A percentile compares a stretch with the other conserved stretches of the same genome.
phyloP scores from a whole-genome alignment of 352 stramenopile genomes.

The Pythium diclinum region DNA sequence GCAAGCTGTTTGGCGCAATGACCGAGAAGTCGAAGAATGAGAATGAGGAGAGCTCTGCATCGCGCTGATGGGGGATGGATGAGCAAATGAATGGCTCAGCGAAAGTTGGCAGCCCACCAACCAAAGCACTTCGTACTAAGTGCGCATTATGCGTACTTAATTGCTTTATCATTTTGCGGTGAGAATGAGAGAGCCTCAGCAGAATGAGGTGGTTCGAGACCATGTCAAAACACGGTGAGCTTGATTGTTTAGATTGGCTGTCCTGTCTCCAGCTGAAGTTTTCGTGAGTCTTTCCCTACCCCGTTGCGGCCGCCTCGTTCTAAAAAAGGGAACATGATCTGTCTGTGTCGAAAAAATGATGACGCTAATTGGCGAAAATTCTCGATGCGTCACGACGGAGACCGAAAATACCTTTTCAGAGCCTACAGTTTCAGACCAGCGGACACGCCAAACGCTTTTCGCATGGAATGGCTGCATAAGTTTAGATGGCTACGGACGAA shows the following conservation, averaged over 20 bases:
- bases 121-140: background rate
- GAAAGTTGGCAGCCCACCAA: background rate
- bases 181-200: background rate
- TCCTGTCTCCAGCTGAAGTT: constrained; percentile 2
- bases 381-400: background rate
- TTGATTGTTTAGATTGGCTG: background rate
- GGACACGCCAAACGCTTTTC: background rate
- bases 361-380: constrained; percentile 1
- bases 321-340: background rate
- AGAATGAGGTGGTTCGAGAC: background rate
- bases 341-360: constrained; percentile 1
- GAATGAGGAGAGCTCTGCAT: background rate
- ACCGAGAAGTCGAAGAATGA: background rate
- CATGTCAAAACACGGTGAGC: constrained; percentile 6
- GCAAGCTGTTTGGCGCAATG: too few species aligned
- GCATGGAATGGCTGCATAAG: background rate
- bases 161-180: background rate
- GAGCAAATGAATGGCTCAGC: constrained; percentile 9
- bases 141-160: background rate
- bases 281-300: background rate
- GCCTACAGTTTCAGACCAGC: background rate
- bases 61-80: background rate
- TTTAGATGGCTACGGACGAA: background rate
- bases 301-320: background rate
- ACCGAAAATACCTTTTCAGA: background rate